Evolutionary conservation across 805 yeast genomes (phyloP).

Genomic region (Yarrowia keelungensis): DNA sequence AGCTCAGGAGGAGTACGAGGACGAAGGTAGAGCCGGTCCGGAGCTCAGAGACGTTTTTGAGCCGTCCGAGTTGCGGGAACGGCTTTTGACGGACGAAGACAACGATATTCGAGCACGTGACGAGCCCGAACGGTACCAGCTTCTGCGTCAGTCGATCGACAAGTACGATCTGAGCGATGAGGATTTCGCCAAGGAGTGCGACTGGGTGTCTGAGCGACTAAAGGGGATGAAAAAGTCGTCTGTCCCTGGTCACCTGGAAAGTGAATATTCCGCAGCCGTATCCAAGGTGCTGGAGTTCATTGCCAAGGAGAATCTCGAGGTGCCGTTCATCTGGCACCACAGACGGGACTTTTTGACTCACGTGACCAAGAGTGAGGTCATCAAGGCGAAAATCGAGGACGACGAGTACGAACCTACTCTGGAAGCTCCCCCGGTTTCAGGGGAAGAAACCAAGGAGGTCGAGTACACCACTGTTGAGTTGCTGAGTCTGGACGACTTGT

Average conservation of each 20-base stretch:
- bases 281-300: conserved; percentile 73
- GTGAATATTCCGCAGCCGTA: conserved; percentile 70
- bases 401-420: conserved; percentile 36
- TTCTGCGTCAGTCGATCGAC: conserved; percentile 69
- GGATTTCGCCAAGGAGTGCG: conserved; percentile 74
- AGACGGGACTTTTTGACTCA: conserved; percentile 85
- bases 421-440: not conserved
- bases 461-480: conserved; percentile 48
- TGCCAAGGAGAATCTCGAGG: conserved; percentile 81
- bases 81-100: conserved; percentile 91
- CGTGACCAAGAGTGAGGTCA: conserved; percentile 51
- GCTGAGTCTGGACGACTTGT: conserved; percentile 77
- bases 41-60: conserved; percentile 91
- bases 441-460: conserved; percentile 49
- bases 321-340: conserved; percentile 94
- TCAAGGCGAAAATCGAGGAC: conserved; percentile 36
- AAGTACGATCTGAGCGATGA: conserved; percentile 67
- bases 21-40: conserved; percentile 53
- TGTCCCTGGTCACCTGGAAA: too few relatives aligned
- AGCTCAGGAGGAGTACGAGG: conserved; percentile 49
- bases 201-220: conserved; percentile 66
- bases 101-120: conserved; percentile 85
- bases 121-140: conserved; percentile 91
- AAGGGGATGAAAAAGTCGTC: conserved; percentile 49
- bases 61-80: conserved; percentile 87